A percentile compares a stretch with the other conserved stretches of the same genome.
Conservation (phyloP, 352 stramenopile genomes). For the Globisporangium nagaii region DNA sequence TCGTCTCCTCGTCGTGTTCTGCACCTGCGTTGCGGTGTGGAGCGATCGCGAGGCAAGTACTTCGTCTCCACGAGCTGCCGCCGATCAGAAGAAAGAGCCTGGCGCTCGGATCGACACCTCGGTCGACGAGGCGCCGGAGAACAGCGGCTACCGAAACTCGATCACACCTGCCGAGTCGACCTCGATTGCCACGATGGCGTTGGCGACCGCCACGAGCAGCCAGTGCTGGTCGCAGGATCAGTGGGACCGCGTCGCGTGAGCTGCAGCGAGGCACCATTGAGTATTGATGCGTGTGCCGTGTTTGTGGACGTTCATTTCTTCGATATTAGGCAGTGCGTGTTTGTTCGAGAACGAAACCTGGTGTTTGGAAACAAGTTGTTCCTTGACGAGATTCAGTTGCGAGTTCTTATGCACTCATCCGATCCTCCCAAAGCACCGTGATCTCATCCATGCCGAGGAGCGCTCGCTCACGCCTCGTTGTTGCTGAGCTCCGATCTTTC, state of each 20-base stretch:
- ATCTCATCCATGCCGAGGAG: too few species aligned
- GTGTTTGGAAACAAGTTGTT: too few species aligned
- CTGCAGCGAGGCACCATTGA: too few species aligned
- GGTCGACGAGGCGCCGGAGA: background rate
- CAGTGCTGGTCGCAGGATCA: conserved; percentile 8
- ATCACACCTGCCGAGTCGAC: conserved; percentile 23
- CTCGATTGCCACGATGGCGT: conserved; percentile 20
- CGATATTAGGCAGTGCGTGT: background rate
- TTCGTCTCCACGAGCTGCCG: background rate
- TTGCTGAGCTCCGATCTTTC: too few species aligned
- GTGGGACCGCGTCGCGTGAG: conserved; percentile 7
- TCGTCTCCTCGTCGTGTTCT: conserved; percentile 20
- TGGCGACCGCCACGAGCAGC: conserved; percentile 26
- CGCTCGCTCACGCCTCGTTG: too few species aligned
- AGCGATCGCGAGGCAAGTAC: background rate
- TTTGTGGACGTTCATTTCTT: too few species aligned
- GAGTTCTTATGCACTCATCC: too few species aligned
- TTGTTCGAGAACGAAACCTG: too few species aligned
- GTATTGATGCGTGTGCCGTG: too few species aligned
- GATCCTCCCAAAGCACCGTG: too few species aligned
- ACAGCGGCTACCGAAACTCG: conserved; percentile 4
- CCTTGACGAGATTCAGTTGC: too few species aligned
- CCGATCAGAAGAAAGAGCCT: background rate
- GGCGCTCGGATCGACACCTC: background rate
- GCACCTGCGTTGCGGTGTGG: conserved; percentile 8